phyloP scores from a whole-genome alignment of 108 stramenopile species.

The Mayamaea pseudoterrestris region DNA sequence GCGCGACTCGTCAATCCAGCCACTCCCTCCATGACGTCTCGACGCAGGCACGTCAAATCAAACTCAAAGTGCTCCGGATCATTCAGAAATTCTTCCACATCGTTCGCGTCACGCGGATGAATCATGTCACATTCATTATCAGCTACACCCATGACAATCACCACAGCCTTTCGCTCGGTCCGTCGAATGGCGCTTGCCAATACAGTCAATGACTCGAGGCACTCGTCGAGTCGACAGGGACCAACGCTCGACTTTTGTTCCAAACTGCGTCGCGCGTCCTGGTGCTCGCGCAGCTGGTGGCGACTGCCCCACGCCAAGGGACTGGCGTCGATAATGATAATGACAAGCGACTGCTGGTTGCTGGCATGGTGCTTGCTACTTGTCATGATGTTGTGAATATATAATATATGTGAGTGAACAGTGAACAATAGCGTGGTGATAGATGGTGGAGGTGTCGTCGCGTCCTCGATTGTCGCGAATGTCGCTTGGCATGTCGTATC shows the following conservation, averaged over 20 bases:
- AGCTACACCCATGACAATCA: slow-evolving; percentile 65
- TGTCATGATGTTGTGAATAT: no score
- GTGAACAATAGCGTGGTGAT: no score
- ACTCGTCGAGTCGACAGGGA: slow-evolving; percentile 60
- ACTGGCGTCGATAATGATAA: slow-evolving; percentile 60
- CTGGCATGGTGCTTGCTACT: no score
- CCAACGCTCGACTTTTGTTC: slow-evolving; percentile 50
- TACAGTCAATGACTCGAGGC: slow-evolving; percentile 38
- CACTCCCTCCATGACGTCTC: no score
- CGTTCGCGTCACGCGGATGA: slow-evolving; percentile 65
- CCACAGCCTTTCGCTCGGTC: slow-evolving; percentile 45
- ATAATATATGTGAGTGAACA: no score
- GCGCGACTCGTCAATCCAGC: slow-evolving; percentile 48
- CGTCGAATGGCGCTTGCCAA: slow-evolving; percentile 36
- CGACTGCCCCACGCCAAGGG: slow-evolving; percentile 70
- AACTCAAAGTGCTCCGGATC: slow-evolving; percentile 32
- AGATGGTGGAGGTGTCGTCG: no score
- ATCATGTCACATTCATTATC: slow-evolving; percentile 49
- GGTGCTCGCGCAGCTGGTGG: slow-evolving; percentile 26
- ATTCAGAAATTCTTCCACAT: slow-evolving; percentile 41
- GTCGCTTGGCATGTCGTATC: no score
- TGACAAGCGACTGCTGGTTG: slow-evolving; percentile 29
- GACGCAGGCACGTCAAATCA: no score
- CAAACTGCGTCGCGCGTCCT: slow-evolving; percentile 35
- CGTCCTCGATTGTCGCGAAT: no score